phyloP scores from a whole-genome alignment of 805 yeast species.

The Zygoascus tannicola region DNA sequence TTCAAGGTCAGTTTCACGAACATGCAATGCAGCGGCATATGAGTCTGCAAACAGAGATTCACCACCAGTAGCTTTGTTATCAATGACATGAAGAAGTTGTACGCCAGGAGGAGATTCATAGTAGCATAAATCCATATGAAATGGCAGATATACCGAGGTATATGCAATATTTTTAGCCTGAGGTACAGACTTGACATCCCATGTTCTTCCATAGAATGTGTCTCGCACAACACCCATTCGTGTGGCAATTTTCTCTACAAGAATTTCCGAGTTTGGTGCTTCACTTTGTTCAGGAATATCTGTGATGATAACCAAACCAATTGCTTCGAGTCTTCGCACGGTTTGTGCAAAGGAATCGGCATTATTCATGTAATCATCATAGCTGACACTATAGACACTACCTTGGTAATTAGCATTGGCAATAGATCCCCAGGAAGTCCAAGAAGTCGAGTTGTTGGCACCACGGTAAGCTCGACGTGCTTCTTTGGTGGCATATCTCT shows the following conservation, averaged over 20 bases:
- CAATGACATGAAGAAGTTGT: conserved; percentile 51
- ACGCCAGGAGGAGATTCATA: conserved; percentile 78
- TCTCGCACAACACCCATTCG: conserved; percentile 58
- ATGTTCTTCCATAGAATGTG: conserved; percentile 64
- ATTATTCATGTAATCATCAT: conserved; percentile 34
- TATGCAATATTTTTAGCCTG: conserved; percentile 63
- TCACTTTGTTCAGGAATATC: conserved; percentile 38
- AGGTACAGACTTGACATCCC: conserved; percentile 49
- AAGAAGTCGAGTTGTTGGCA: conserved; percentile 23
- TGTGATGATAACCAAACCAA: conserved; percentile 50
- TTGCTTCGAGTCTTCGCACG: conserved; percentile 40
- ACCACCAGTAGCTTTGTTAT: conserved; percentile 46
- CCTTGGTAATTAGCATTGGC: conserved; percentile 19
- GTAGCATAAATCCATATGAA: conserved; percentile 70
- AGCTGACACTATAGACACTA: conserved; percentile 21
- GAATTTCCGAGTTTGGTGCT: conserved; percentile 19
- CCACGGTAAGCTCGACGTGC: conserved; percentile 29
- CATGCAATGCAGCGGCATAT: conserved; percentile 50
- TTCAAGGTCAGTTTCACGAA: conserved; percentile 46
- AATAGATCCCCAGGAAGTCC: conserved; percentile 8
- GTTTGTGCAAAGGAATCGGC: conserved; percentile 31
- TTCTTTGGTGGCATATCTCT: conserved; percentile 32
- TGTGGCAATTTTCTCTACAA: conserved; percentile 38
- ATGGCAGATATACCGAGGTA: conserved; percentile 52
- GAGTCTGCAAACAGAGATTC: conserved; percentile 64